These are phyloP conservation scores for Populus pruinosa DNA, from an alignment of 345 rosid species.

Conservation along the genomic window DNA sequence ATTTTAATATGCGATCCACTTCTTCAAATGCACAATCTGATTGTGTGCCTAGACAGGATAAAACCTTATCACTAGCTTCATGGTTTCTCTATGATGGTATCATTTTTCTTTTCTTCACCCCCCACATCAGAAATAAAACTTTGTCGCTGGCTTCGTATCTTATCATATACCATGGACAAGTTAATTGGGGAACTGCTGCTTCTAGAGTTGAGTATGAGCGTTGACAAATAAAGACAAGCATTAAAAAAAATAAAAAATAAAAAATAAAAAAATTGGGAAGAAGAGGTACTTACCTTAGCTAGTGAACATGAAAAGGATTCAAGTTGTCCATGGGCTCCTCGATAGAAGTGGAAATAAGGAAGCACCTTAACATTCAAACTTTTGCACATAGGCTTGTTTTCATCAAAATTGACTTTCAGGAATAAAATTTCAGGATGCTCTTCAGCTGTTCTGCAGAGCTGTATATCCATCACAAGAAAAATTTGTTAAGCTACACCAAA, in stretches of 20 bases:
- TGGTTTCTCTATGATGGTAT: neutral
- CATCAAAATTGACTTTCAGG: conserved; percentile 85
- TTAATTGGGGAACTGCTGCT: neutral
- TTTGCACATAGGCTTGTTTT: conserved; percentile 89
- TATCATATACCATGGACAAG: neutral
- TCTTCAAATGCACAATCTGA: neutral
- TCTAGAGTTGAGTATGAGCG: neutral
- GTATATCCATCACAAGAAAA: conserved; percentile 19
- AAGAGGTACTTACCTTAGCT: conserved; percentile 53
- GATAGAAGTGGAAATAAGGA: conserved; percentile 86
- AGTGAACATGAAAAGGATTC: conserved; percentile 92
- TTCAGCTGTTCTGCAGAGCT: conserved; percentile 81
- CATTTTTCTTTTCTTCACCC: too few species aligned
- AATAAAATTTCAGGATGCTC: conserved; percentile 77
- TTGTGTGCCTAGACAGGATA: neutral
- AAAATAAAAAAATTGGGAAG: too few species aligned
- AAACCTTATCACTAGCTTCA: neutral
- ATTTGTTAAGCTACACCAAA: neutral
- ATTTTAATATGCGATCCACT: too few species aligned
- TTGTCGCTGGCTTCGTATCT: neutral
- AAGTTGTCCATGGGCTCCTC: conserved; percentile 79
- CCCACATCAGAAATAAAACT: neutral
- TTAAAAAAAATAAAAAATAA: neutral
- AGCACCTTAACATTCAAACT: conserved; percentile 83
- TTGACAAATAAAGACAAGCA: neutral